Evolutionary conservation across 73 alveolate species (phyloP).

Genomic region (Paraurostyla sp.): DNA sequence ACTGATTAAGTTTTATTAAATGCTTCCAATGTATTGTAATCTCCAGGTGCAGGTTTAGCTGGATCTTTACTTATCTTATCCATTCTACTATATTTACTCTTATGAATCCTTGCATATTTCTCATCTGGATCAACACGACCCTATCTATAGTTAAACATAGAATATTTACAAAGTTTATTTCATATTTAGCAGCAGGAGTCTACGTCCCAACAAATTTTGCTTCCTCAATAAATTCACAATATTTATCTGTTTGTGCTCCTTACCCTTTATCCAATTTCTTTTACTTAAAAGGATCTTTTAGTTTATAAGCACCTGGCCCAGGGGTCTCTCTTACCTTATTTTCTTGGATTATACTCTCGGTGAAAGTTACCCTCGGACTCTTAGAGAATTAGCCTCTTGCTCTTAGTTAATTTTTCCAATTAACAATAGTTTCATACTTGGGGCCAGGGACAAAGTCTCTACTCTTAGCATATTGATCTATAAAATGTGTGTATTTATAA

Average conservation of each 20-base stretch:
- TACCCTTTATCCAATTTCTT: background rate
- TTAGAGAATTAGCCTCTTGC: slow-evolving; percentile 28
- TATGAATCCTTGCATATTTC: slow-evolving; percentile 43
- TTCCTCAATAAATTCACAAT: slow-evolving; percentile 56
- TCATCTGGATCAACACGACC: slow-evolving; percentile 15
- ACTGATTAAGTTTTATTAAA: background rate
- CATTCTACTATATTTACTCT: slow-evolving; percentile 39
- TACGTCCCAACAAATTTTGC: slow-evolving; percentile 21
- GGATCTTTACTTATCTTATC: slow-evolving; percentile 37
- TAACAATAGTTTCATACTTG: background rate
- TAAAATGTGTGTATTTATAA: slow-evolving; percentile 18
- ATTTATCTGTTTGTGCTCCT: slow-evolving; percentile 24
- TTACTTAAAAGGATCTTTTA: background rate
- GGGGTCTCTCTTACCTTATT: background rate
- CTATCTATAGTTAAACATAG: background rate
- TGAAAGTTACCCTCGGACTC: slow-evolving; percentile 42
- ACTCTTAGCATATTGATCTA: slow-evolving; percentile 12
- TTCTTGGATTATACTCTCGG: slow-evolving; percentile 24
- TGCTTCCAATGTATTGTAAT: slow-evolving; percentile 33
- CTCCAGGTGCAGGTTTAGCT: slow-evolving; percentile 48
- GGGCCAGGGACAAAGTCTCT: slow-evolving; percentile 49
- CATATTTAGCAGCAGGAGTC: slow-evolving; percentile 44
- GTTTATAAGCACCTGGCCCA: slow-evolving; percentile 51
- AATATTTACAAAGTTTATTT: slow-evolving; percentile 21
- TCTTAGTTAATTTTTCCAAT: slow-evolving; percentile 35